Evolutionary conservation across 2,329 filamentous ascomycete species (phyloP), one percentile per base, ranked within the genome.

Genomic region (Curvularia spicifera): DNA sequence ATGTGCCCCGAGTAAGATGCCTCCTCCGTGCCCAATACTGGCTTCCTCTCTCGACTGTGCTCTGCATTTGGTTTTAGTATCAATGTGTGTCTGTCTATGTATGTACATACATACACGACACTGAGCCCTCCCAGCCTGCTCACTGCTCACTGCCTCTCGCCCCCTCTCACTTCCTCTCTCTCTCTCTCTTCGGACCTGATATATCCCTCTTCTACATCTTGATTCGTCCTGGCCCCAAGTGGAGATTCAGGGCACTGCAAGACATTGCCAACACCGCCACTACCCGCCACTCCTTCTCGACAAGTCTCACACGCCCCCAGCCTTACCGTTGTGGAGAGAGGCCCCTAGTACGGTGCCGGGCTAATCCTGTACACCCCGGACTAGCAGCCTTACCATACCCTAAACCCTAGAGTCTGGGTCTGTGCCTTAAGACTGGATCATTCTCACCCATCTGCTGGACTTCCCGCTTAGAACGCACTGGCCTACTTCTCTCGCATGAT

Each of bases 241-340:
- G 65, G 59, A 60, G 60, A 63, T 53, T 64, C 65, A 68, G 56
- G 42, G 57, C 53, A 70, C 65, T 71, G 70, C 73, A 64, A 76
- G 66, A 76, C 70, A 73, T 67, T 40, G 56, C 62, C 62, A 65
- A 72, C 73, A 72, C 71, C 72, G 72, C 72, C 72, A 74, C 74
- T 64, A 63, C 62, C 67, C 70, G 70, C 74, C 71, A 75, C 73
- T 62, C 64, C 60, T 64, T 61, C 66, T 60, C 62, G 63, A 71
- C 68, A 54, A 56, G 53, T 63, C 61, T 57, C 63, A 66, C 57
- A 51, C 64, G 64, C 72, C 72, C 66, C 72, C 72, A 75, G 74
- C 73, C 74, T 76, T 76, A 73, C 68, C 51, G 71, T 60, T 68
- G 65, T 69, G 70, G 70, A 68, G 70, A 68, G 65, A 68, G 56